Evolutionary conservation across 2,329 filamentous ascomycete species (phyloP).

Genomic region (Arachnopeziza araneosa): DNA sequence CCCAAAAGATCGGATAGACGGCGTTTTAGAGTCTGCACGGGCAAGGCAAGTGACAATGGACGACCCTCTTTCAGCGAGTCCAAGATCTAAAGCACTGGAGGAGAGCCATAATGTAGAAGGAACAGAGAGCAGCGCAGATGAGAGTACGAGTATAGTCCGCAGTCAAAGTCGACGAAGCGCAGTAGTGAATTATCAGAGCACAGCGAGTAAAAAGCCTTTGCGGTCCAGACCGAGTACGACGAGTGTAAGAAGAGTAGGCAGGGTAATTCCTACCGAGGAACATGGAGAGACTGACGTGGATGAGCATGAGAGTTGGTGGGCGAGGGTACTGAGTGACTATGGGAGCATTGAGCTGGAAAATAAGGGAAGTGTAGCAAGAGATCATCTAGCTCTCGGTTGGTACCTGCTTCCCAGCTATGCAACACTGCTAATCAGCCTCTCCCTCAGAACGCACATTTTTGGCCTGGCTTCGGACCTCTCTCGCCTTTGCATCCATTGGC

Average conservation of each 20-base stretch:
- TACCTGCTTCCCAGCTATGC: background rate
- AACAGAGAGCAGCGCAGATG: conserved; percentile 29
- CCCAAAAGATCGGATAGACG: conserved; percentile 9
- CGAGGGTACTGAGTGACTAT: conserved; percentile 41
- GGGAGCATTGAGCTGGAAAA: conserved; percentile 69
- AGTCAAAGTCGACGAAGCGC: conserved; percentile 12
- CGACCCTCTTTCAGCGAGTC: background rate
- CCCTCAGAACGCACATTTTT: conserved; percentile 72
- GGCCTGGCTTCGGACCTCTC: conserved; percentile 76
- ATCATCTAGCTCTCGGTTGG: conserved; percentile 73
- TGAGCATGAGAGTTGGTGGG: conserved; percentile 45
- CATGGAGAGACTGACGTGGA: conserved; percentile 8
- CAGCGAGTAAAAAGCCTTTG: conserved; percentile 1
- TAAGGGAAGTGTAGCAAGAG: conserved; percentile 76
- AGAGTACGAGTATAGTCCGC: conserved; percentile 36
- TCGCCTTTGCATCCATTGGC: conserved; percentile 76
- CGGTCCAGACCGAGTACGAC: conserved; percentile 9
- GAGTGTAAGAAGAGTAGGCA: conserved; percentile 11
- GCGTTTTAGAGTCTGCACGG: conserved; percentile 22
- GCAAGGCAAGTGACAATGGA: conserved; percentile 15
- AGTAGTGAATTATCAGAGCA: conserved; percentile 22
- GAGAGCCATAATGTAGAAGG: conserved; percentile 1
- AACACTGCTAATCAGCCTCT: conserved; percentile 1
- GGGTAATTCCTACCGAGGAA: conserved; percentile 3
- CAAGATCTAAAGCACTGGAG: background rate